These are phyloP conservation scores for Chytriomyces confervae DNA, from an alignment of 192 early-diverging fungal genomes.

Conservation along the genomic window DNA sequence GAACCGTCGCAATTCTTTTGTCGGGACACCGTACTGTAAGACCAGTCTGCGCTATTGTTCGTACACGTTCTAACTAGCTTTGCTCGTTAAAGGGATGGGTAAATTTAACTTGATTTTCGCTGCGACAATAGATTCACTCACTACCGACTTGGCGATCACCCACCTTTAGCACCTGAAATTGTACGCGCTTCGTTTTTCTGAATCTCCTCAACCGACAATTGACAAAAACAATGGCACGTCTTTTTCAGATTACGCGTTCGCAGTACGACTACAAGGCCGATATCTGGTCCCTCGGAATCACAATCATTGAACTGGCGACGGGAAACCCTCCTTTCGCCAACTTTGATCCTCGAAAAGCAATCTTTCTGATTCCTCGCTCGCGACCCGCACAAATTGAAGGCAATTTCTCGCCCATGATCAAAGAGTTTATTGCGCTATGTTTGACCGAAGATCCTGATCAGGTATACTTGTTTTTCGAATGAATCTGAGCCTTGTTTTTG, in stretches of 20 bases:
- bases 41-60: neutral
- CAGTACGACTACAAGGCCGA: conserved; percentile 74
- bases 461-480: conserved; percentile 4
- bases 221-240: neutral
- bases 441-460: conserved; percentile 79
- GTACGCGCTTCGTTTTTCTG: neutral
- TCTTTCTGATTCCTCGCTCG: conserved; percentile 86
- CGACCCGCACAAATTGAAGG: conserved; percentile 81
- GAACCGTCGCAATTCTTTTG: conserved; percentile 80
- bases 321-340: conserved; percentile 94
- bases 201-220: neutral
- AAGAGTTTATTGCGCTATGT: conserved; percentile 88
- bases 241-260: conserved; percentile 20
- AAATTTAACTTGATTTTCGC: neutral
- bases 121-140: neutral
- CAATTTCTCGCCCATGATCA: conserved; percentile 76
- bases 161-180: neutral
- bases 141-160: neutral
- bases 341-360: conserved; percentile 85
- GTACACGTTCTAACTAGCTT: neutral
- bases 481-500: no score
- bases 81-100: conserved; percentile 29
- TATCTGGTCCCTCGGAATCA: conserved; percentile 99
- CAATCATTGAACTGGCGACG: conserved; percentile 94
- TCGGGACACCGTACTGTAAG: conserved; percentile 70